Evolutionary conservation across 2,329 filamentous ascomycete genomes (phyloP).

Genomic region (Ophiosphaerella herpotricha): DNA sequence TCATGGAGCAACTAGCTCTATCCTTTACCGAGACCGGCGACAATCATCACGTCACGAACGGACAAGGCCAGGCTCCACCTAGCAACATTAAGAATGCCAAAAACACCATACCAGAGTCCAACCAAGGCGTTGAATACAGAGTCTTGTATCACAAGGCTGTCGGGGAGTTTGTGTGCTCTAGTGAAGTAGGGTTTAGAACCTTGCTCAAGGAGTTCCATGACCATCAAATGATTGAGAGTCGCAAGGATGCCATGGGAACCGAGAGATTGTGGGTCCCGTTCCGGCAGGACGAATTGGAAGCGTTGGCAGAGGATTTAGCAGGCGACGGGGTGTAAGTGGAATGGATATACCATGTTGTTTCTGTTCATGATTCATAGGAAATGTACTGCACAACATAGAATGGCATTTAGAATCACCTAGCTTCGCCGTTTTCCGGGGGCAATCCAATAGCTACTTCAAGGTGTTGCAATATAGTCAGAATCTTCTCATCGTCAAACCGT

Average conservation of each 20-base stretch:
- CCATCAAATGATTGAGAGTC: slow-evolving; percentile 93
- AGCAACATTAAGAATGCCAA: slow-evolving; percentile 35
- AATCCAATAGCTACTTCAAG: slow-evolving; percentile 34
- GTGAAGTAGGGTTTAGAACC: slow-evolving; percentile 93
- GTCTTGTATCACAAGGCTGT: slow-evolving; percentile 93
- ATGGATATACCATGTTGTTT: not conserved
- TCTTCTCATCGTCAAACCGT: slow-evolving; percentile 60
- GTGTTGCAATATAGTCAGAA: slow-evolving; percentile 48
- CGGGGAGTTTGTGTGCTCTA: slow-evolving; percentile 96
- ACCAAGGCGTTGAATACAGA: slow-evolving; percentile 80
- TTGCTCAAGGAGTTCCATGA: slow-evolving; percentile 97
- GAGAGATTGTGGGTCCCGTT: slow-evolving; percentile 87
- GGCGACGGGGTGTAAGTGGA: slow-evolving; percentile 30
- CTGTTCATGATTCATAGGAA: not conserved
- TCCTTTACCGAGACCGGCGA: slow-evolving; percentile 56
- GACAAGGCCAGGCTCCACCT: slow-evolving; percentile 18
- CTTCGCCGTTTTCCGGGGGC: slow-evolving; percentile 8
- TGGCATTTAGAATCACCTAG: no score
- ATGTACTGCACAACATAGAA: no score
- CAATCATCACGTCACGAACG: slow-evolving; percentile 17
- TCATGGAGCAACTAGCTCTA: slow-evolving; percentile 79
- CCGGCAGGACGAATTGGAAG: slow-evolving; percentile 84
- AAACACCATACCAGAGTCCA: slow-evolving; percentile 37
- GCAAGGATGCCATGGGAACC: slow-evolving; percentile 81
- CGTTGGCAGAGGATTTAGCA: slow-evolving; percentile 77